Base-by-base conservation (phyloP, 163 green algal species). In the Chlorella variabilis region DNA sequence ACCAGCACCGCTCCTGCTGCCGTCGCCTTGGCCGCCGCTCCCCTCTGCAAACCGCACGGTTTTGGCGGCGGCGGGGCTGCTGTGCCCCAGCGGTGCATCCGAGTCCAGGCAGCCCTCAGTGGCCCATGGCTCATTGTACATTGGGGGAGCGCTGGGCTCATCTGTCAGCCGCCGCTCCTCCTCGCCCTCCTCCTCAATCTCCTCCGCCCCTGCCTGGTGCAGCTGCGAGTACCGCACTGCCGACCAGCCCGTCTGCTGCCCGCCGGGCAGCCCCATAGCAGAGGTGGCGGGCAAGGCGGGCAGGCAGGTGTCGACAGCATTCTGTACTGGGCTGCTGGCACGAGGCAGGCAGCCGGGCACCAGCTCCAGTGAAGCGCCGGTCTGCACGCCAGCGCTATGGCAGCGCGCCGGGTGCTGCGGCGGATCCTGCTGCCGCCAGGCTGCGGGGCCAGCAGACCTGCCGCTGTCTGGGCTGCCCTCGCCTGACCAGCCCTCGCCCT, bases 41-140 rank as follows among this genome's bases (percentile, higher is more conserved):
- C 38, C n/a, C 21, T 54, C 65, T 31, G 65, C 65, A 56, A 70
- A 70, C 8, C 34, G 62, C 33, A 70, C 62, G 3, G 34, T 41
- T 20, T 31, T 70, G 62, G 29, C 15, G 18, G 62, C 33, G 2
- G 62, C 33, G 17, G 20, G 27, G 41, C 67, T n/a, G 41, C 27
- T n/a, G 1, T 8, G 6, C n/a, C 3, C 36, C 67, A 8, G 67
- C 45, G 23, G 13, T 31, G 8, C n/a, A n/a, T n/a, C n/a, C n/a
- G 41, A 2, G 11, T 25, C 27, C 15, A 8, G 15, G 67, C 20
- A 20, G 38, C 29, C 41, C 2, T 61, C 41, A 6, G 2, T n/a
- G 31, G 69, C 69, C 69, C 69, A 76, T 20, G 69, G 31, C 45
- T 76, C 45, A 33, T 63, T 38, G 49, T 63, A 61, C 29, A 76